Percentiles rank a stretch among this genome's conserved stretches.
Evolutionary conservation across 2,329 filamentous ascomycete species (phyloP).

Genomic region (Lithohypha guttulata): DNA sequence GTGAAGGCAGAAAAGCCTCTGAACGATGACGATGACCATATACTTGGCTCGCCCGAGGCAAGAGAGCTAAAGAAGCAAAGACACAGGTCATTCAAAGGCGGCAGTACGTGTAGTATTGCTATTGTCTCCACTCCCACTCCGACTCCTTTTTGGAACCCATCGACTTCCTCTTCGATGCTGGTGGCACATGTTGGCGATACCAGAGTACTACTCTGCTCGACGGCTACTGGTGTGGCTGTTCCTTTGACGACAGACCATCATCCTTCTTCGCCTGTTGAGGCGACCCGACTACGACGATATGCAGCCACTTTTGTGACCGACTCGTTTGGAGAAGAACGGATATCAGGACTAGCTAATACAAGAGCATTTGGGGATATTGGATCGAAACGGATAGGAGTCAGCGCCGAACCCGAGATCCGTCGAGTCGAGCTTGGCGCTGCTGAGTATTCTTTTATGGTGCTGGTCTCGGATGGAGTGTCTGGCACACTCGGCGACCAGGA

Average conservation of each 20-base stretch:
- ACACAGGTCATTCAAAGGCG: slow-evolving; percentile 77
- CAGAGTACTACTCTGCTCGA: slow-evolving; percentile 79
- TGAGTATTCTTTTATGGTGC: slow-evolving; percentile 78
- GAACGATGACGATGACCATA: slow-evolving; percentile 74
- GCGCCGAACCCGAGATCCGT: slow-evolving; percentile 80
- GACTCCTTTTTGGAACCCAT: slow-evolving; percentile 89
- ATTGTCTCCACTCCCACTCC: slow-evolving; percentile 87
- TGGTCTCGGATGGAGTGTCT: slow-evolving; percentile 81
- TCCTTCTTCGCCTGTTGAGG: slow-evolving; percentile 75
- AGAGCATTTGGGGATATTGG: slow-evolving; percentile 87
- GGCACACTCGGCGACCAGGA: slow-evolving; percentile 77
- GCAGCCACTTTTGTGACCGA: slow-evolving; percentile 83
- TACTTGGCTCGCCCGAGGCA: slow-evolving; percentile 37
- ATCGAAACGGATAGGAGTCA: slow-evolving; percentile 85
- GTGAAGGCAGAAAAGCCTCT: slow-evolving; percentile 64
- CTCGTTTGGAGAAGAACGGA: slow-evolving; percentile 93
- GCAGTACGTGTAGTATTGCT: slow-evolving; percentile 80
- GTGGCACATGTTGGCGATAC: slow-evolving; percentile 92
- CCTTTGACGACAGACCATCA: slow-evolving; percentile 87
- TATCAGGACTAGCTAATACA: slow-evolving; percentile 85
- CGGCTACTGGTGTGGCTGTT: slow-evolving; percentile 65
- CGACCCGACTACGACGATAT: slow-evolving; percentile 71
- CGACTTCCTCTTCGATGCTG: slow-evolving; percentile 69
- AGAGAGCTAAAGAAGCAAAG: not conserved
- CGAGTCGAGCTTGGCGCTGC: slow-evolving; percentile 69